Base-by-base conservation (phyloP, 1,284 basidiomycete genomes). In the Pseudozyma flocculosa region DNA sequence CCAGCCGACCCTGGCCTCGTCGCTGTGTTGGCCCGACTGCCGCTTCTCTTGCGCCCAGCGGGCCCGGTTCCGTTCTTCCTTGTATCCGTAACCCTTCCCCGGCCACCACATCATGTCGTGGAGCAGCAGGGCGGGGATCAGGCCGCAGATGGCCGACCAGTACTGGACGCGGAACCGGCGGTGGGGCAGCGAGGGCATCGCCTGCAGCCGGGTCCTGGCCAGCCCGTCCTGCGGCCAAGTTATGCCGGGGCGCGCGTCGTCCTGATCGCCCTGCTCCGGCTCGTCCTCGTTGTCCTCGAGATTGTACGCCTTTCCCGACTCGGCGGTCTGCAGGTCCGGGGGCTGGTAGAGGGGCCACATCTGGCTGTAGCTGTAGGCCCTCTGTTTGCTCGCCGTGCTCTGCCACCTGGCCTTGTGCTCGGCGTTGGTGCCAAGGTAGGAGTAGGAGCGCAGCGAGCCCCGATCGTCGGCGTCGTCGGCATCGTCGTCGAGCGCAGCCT, bases 391-490 rank as follows among this genome's bases (percentile, higher is more conserved):
- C 11, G 32, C 7, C 10, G 32, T 13, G 3, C 32, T 13, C 11
- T 11, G 32, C 32, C 4, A 5, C 4, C 32, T 11, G 15, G 32
- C 32, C 3, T 13, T 5, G 32, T 34, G 32, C 32, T 34, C 32
- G 9, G 32, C 32, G 15, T 34, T 34, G 8, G 32, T 34, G 15
- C 32, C 32, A 13, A 4, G 7, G 10, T 4, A 34, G 3, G 9
- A 3, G 15, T 8, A 34, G 32, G 4, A 11, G 32, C 32, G 32
- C 32, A 34, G 32, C 32, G 37, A 37, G 10, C n/a, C 43, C 37
- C 82, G 84, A 32, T 75, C 84, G 81, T 73, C 22, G 52, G 52
- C 56, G 39, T 29, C 40, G 24, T 50, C 49, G 11, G 26, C 29
- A 19, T 18, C 46, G 18, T 38, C 46, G 14, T 34, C 32, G 32